These are phyloP conservation scores for Scytalidium lignicola DNA, from an alignment of 2,329 filamentous ascomycete species.

Conservation along the genomic window DNA sequence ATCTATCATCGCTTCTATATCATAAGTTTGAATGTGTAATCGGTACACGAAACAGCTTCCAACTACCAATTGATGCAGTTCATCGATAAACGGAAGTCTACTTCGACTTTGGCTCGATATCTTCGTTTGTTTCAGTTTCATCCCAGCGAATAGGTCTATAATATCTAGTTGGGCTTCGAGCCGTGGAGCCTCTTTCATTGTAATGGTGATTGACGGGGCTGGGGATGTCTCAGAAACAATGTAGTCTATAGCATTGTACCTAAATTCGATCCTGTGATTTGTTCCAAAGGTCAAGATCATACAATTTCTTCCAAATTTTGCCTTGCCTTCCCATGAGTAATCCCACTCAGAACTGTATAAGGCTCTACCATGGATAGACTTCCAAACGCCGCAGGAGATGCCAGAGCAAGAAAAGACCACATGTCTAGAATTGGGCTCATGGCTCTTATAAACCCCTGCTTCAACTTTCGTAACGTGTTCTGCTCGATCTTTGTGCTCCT, in stretches of 20 bases:
- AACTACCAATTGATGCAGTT: constrained; percentile 31
- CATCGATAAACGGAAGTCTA: constrained; percentile 32
- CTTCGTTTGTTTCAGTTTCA: background rate
- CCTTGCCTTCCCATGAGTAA: constrained; percentile 34
- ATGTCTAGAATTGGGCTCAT: constrained; percentile 4
- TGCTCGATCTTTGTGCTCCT: constrained; percentile 17
- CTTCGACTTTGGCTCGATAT: constrained; percentile 4
- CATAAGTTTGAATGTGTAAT: constrained; percentile 18
- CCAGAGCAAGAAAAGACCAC: constrained; percentile 27
- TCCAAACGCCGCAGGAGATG: constrained; percentile 39
- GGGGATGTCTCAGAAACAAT: constrained; percentile 37
- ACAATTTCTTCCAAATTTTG: constrained; percentile 31
- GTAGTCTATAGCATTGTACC: constrained; percentile 27
- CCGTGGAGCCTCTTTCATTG: constrained; percentile 45
- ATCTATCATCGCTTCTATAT: constrained; percentile 17
- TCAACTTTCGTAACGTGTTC: constrained; percentile 4
- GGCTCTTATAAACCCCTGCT: constrained; percentile 12
- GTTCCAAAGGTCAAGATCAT: constrained; percentile 35
- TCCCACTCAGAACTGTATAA: constrained; percentile 36
- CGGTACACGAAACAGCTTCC: constrained; percentile 48
- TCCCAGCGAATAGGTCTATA: constrained; percentile 1
- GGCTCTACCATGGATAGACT: constrained; percentile 31
- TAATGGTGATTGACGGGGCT: constrained; percentile 39
- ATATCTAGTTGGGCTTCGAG: constrained; percentile 27
- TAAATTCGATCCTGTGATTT: constrained; percentile 39